A percentile compares a stretch with the other conserved stretches of the same genome.
These are phyloP conservation scores for Hygrophorus russula DNA, from an alignment of 768 basidiomycete species.

Conservation along the genomic window DNA sequence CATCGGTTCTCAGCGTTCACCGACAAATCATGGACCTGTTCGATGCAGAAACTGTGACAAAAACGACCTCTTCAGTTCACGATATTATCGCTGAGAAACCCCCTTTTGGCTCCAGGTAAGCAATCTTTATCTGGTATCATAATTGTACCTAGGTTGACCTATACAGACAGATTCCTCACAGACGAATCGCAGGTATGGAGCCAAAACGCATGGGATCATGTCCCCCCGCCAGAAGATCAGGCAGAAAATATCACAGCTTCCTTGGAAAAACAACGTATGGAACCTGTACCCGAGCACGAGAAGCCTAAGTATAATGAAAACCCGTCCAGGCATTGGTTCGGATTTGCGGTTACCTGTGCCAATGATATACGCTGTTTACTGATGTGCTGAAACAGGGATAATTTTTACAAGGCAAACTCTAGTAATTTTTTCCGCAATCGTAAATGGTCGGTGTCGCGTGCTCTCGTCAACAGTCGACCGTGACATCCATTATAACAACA, in stretches of 20 bases:
- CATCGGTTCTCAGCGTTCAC: neutral
- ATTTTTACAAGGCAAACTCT: slow-evolving; percentile 80
- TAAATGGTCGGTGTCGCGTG: slow-evolving; percentile 50
- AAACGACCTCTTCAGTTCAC: slow-evolving; percentile 55
- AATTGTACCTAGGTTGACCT: slow-evolving; percentile 7
- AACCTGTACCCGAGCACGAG: slow-evolving; percentile 67
- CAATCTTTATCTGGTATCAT: neutral
- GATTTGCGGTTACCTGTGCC: neutral
- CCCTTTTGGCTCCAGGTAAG: slow-evolving; percentile 62
- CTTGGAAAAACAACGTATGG: slow-evolving; percentile 53
- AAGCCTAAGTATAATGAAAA: slow-evolving; percentile 62
- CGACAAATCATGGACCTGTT: neutral
- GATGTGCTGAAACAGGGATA: slow-evolving; percentile 60
- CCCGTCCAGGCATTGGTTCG: slow-evolving; percentile 63
- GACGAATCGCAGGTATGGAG: slow-evolving; percentile 68
- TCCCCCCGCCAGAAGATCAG: slow-evolving; percentile 76
- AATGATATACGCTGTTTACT: slow-evolving; percentile 6
- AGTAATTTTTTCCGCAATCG: slow-evolving; percentile 91
- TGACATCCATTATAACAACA: neutral
- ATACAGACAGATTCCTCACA: slow-evolving; percentile 47
- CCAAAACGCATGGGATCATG: slow-evolving; percentile 90
- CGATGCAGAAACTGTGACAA: slow-evolving; percentile 8
- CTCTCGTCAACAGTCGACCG: neutral
- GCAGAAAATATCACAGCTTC: slow-evolving; percentile 59
- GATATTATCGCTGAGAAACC: slow-evolving; percentile 43